Evolutionary conservation across 2,329 filamentous ascomycete genomes (phyloP).

Genomic region (Talaromyces piceae): DNA sequence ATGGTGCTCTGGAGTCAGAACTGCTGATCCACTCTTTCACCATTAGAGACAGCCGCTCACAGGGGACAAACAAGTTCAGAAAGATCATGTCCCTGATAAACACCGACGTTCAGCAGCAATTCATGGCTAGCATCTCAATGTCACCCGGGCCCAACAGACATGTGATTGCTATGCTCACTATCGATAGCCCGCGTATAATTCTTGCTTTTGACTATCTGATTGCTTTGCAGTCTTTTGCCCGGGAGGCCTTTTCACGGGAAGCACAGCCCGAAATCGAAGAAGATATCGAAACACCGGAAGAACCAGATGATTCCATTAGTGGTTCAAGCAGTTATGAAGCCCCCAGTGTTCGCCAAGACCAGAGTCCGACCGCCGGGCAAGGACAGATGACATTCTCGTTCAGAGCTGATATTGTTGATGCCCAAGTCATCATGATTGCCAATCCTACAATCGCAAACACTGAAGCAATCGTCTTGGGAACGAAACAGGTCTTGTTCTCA

Average conservation of each 20-base stretch:
- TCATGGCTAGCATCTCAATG: slow-evolving; percentile 96
- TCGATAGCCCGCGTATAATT: slow-evolving; percentile 91
- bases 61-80: slow-evolving; percentile 88
- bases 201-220: slow-evolving; percentile 95
- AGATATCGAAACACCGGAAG: slow-evolving; percentile 28
- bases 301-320: slow-evolving; percentile 29
- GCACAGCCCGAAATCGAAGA: slow-evolving; percentile 36
- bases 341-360: slow-evolving; percentile 16
- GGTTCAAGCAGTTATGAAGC: slow-evolving; percentile 21
- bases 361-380: slow-evolving; percentile 28
- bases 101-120: slow-evolving; percentile 83
- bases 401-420: slow-evolving; percentile 88
- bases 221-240: slow-evolving; percentile 75
- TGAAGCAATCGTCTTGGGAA: slow-evolving; percentile 90
- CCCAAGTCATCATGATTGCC: slow-evolving; percentile 91
- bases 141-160: slow-evolving; percentile 74
- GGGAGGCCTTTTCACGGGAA: slow-evolving; percentile 55
- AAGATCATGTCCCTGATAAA: slow-evolving; percentile 98
- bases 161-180: slow-evolving; percentile 82
- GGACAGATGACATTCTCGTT: slow-evolving; percentile 70
- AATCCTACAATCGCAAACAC: slow-evolving; percentile 85
- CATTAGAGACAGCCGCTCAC: slow-evolving; percentile 81
- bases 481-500: slow-evolving; percentile 85
- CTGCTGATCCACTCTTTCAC: slow-evolving; percentile 90
- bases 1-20: slow-evolving; percentile 86